Evolutionary conservation across 2,329 filamentous ascomycete genomes (phyloP).

Genomic region (Calonectria ilicicola): DNA sequence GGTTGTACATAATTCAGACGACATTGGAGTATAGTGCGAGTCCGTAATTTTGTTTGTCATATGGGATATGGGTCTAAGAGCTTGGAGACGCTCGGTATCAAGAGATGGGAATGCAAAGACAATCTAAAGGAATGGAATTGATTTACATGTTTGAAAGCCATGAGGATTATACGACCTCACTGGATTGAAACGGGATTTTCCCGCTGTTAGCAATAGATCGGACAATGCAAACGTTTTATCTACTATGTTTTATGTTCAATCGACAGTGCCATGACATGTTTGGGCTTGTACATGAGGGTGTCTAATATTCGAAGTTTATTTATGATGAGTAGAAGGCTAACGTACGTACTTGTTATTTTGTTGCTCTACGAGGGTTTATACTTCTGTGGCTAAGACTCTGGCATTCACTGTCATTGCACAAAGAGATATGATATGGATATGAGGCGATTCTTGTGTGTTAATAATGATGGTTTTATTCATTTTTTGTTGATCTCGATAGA

Average conservation of each 20-base stretch:
- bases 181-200: slow-evolving; percentile 14
- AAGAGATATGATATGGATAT: neutral
- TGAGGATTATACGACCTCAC: neutral
- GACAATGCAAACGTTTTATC: slow-evolving; percentile 19
- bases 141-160: slow-evolving; percentile 19
- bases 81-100: slow-evolving; percentile 1
- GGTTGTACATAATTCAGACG: slow-evolving; percentile 8
- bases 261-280: neutral
- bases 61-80: slow-evolving; percentile 3
- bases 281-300: neutral
- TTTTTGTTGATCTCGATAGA: neutral
- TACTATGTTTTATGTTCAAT: neutral
- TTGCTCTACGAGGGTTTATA: too few species aligned
- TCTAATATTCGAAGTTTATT: neutral
- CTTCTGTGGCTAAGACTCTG: too few species aligned
- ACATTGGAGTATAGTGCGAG: slow-evolving; percentile 15
- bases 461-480: neutral
- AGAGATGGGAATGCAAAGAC: slow-evolving; percentile 18
- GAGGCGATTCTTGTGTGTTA: too few species aligned
- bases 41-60: slow-evolving; percentile 11
- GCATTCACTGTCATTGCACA: neutral
- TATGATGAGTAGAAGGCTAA: neutral
- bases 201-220: slow-evolving; percentile 23
- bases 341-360: too few species aligned
- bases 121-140: neutral